Evolutionary conservation across 2,329 filamentous ascomycete species (phyloP), one percentile per base, ranked within the genome.

Genomic region (Fusarium torreyae): DNA sequence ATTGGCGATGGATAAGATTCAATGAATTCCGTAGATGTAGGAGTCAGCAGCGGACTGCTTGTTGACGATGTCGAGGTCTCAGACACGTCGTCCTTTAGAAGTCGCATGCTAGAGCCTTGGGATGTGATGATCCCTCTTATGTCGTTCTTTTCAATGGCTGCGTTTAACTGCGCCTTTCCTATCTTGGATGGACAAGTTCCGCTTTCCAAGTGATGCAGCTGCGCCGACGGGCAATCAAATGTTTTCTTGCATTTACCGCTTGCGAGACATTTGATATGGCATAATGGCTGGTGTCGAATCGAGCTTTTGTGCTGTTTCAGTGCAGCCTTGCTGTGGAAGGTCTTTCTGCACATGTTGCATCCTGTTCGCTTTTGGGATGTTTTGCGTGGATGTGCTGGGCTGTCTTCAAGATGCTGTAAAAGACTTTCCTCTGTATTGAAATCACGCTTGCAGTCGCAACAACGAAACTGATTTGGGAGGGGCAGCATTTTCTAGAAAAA

Each of bases 171-270:
- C 2, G 14, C n/a, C 43, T 56, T 56, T 34, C 0, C 3, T 15
- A 56, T 56, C 24, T 34, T 49, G 18, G 36, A 56, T 0, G 43
- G 43, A 20, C 20, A 48, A 2, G 7, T 22, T 11, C 31, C 40
- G 8, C 40, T 54, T 20, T 54, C 40, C 33, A 54, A 54, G 14
- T 54, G 40, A 54, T 54, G 40, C 28, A 53, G 18, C 39, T 54
- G 33, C 8, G 51, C 40, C 4, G 40, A 54, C n/a, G 40, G 51
- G 11, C 18, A 57, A 5, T 33, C 2, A 40, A 56, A 46, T 20
- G 18, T 20, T 20, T 48, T 56, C 10, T 46, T 56, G 34, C 53
- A 46, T 56, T 49, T 56, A 5, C 14, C 5, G 40, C 43, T 54
- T 18, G 40, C 28, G 13, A 54, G 7, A 36, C 40, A 54, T 13